These are phyloP conservation scores for Daldinia caldariorum DNA, from an alignment of 495 filamentous ascomycete species.

Conservation along the genomic window DNA sequence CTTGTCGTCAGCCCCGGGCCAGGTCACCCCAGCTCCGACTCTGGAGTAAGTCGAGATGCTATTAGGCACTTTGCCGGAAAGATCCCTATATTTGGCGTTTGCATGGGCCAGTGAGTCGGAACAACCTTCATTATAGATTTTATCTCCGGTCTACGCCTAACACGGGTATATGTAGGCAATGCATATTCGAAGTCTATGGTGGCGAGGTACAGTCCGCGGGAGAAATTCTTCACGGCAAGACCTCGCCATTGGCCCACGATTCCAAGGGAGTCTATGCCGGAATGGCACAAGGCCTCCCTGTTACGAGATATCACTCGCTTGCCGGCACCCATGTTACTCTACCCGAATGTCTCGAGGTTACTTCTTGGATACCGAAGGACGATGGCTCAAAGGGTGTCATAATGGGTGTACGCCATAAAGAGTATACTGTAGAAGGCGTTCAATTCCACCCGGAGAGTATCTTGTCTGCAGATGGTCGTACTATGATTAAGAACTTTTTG, in stretches of 20 bases:
- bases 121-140: neutral
- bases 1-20: conserved; percentile 95
- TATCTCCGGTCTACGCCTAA: conserved; percentile 4
- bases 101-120: conserved; percentile 87
- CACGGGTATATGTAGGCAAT: conserved; percentile 67
- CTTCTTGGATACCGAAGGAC: conserved; percentile 84
- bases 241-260: conserved; percentile 88
- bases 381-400: conserved; percentile 78
- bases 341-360: conserved; percentile 86
- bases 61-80: conserved; percentile 95
- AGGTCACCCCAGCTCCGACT: conserved; percentile 88
- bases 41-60: conserved; percentile 89
- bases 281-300: conserved; percentile 78
- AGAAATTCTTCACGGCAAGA: conserved; percentile 97
- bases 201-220: conserved; percentile 92
- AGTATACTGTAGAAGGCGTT: conserved; percentile 88
- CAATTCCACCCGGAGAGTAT: conserved; percentile 99
- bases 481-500: conserved; percentile 93
- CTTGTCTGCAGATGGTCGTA: conserved; percentile 83
- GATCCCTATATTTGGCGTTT: conserved; percentile 95
- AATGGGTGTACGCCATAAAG: conserved; percentile 96
- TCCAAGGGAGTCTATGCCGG: conserved; percentile 84
- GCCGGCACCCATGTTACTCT: conserved; percentile 92
- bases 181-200: conserved; percentile 91
- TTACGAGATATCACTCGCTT: conserved; percentile 96